Evolutionary conservation across 805 yeast species (phyloP).

Genomic region (Wickerhamomyces rabaulensis): DNA sequence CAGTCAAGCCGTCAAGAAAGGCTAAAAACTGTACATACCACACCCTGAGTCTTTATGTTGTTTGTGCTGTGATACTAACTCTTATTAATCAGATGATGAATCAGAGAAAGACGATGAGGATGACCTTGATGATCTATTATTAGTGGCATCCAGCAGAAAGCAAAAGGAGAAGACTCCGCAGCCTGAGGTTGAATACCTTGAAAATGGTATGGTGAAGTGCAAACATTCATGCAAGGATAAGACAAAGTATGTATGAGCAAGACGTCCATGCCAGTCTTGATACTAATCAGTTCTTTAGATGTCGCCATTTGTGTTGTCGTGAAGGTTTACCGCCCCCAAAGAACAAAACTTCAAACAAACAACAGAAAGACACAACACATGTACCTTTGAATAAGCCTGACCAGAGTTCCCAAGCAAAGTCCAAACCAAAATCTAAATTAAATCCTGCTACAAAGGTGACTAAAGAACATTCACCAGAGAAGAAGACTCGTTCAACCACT

Average conservation of each 20-base stretch:
- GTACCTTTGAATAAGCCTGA: neutral
- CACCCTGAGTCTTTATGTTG: neutral
- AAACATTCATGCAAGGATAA: conserved; percentile 38
- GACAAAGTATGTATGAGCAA: conserved; percentile 10
- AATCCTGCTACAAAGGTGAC: neutral
- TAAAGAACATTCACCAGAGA: neutral
- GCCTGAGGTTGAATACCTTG: conserved; percentile 16
- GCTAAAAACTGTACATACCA: neutral
- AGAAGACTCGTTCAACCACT: neutral
- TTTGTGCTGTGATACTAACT: conserved; percentile 3
- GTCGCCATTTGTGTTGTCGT: conserved; percentile 45
- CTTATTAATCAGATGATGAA: conserved; percentile 10
- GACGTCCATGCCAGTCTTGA: too few species aligned
- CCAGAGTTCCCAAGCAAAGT: neutral
- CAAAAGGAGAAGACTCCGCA: neutral
- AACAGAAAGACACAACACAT: neutral
- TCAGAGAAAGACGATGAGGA: conserved; percentile 18
- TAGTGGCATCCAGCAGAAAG: conserved; percentile 13
- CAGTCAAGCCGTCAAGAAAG: neutral
- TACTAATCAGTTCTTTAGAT: conserved; percentile 21
- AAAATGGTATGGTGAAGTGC: conserved; percentile 30
- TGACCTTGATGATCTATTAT: conserved; percentile 26
- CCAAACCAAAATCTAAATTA: neutral
- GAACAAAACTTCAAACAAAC: neutral
- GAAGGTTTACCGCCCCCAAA: conserved; percentile 32